Conservation (phyloP, 2,329 filamentous ascomycete genomes). For the Penicillium freii region DNA sequence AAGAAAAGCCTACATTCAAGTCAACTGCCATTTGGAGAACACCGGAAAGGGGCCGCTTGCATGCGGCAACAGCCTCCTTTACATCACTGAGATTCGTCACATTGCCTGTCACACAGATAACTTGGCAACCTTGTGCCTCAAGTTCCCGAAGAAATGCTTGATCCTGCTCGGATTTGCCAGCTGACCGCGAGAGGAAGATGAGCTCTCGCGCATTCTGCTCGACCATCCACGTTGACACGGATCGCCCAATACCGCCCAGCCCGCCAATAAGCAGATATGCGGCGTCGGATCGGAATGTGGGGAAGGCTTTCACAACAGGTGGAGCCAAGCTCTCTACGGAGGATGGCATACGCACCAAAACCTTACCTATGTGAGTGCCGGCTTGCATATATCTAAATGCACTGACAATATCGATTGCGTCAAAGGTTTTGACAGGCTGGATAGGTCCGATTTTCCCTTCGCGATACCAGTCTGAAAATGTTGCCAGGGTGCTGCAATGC, state of each 20-base stretch:
- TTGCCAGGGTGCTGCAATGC: background rate
- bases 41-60: constrained; percentile 2
- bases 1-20: background rate
- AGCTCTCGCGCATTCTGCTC: constrained; percentile 12
- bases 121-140: constrained; percentile 6
- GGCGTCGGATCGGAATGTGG: background rate
- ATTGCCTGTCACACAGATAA: background rate
- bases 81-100: background rate
- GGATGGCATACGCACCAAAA: constrained; percentile 13
- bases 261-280: constrained; percentile 14
- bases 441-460: constrained; percentile 7
- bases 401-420: constrained; percentile 1
- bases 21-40: constrained; percentile 11
- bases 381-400: constrained; percentile 21
- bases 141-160: constrained; percentile 10
- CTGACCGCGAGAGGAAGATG: constrained; percentile 11
- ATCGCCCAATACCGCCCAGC: constrained; percentile 13
- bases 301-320: background rate
- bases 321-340: background rate
- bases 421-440: constrained; percentile 7
- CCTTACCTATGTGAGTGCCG: constrained; percentile 19
- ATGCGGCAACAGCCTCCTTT: background rate
- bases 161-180: background rate
- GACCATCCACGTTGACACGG: constrained; percentile 15
- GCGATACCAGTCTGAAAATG: constrained; percentile 5